Conservation (phyloP, 345 rosid species). For the Boechera stricta region DNA sequence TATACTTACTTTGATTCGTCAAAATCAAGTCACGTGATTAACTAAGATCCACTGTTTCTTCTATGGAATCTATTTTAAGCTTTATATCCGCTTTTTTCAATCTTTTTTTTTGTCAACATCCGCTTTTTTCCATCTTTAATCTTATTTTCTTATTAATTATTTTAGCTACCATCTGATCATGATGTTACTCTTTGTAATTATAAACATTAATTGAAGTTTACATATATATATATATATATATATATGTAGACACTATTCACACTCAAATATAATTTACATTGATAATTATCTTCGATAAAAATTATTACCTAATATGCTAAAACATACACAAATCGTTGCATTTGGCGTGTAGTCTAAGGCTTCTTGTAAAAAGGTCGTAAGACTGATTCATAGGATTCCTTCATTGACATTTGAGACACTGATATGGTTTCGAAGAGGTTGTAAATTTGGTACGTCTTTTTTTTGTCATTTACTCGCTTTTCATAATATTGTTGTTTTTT, state of each 20-base stretch:
- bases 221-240: neutral
- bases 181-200: constrained; percentile 14
- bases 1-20: constrained; percentile 29
- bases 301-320: neutral
- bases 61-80: constrained; percentile 27
- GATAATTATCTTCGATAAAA: neutral
- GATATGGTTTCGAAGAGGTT: constrained; percentile 14
- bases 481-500: constrained; percentile 7
- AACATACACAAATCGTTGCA: neutral
- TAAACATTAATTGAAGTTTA: neutral
- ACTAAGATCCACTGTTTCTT: constrained; percentile 30
- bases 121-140: neutral
- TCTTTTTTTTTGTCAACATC: too few relatives aligned
- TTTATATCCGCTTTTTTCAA: constrained; percentile 25
- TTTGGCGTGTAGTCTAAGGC: neutral
- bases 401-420: constrained; percentile 22
- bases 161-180: constrained; percentile 13
- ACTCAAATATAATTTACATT: neutral
- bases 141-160: constrained; percentile 15
- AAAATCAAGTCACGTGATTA: constrained; percentile 43
- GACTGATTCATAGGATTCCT: constrained; percentile 41
- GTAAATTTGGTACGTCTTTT: constrained; percentile 40
- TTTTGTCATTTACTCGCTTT: constrained; percentile 31
- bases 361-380: constrained; percentile 15
- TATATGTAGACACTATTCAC: neutral